Evolutionary conservation across 345 rosid species (phyloP), one percentile per base, ranked within the genome.

Genomic region (Toxicodendron radicans): DNA sequence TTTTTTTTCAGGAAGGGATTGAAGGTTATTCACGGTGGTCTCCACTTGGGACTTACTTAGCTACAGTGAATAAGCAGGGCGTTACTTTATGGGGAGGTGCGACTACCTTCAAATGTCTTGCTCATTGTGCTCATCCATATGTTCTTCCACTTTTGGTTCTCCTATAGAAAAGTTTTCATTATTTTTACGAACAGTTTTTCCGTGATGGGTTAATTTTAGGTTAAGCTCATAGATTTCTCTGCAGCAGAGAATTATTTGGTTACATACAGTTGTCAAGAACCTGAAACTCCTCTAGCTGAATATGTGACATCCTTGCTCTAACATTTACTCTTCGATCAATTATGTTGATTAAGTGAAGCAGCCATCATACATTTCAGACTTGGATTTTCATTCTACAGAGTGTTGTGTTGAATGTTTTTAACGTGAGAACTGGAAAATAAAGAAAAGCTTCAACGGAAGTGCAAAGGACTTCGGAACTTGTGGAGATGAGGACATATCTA

Each of bases 401-500:
- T 35, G 23, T 35, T 62, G 23, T 62, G 66, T 33, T 62, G 46
- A 62, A 62, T 33, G 18, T 33, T 33, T 33, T 33, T 35, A 11
- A 35, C 23, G 17, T 62, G 21, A 62, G 66, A 62, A 62, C 10
- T 38, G 46, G 66, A 62, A 38, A 62, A 62, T 18, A 33, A 62
- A 62, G 48, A 62, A 62, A 35, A 62, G 48, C 48, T 16, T 62
- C 23, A 17, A 9, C 10, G 66, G 66, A 33, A 62, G 23, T 61
- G 66, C 66, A 62, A 17, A 35, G 66, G 46, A 62, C 46, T 62
- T 33, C 9, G 46, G 66, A 18, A 62, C 17, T 35, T 32, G 24
- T 17, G 14, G 13, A 62, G 14, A 62, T 18, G 18, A 62, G 18
- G 46, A 46, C 48, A 62, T 62, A 45, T 2, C 45, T 62, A 35